Base-by-base conservation (phyloP, 2,329 filamentous ascomycete genomes). In the Thyridium curvatum region DNA sequence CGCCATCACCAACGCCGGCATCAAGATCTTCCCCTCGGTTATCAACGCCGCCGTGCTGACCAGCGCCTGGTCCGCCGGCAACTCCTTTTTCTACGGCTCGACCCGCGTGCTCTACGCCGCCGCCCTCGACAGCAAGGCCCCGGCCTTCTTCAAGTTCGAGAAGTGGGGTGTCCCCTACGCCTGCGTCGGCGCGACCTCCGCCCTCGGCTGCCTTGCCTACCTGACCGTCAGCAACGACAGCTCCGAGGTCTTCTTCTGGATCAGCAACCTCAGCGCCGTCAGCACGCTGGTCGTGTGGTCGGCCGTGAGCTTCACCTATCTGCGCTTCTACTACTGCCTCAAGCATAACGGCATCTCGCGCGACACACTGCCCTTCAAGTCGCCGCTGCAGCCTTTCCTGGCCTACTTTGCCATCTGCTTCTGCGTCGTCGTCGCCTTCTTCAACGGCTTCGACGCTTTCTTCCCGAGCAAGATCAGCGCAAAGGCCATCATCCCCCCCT, bases 371-470 rank as follows among this genome's bases (percentile, higher is more conserved):
- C 79, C 82, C 1, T 86, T 83, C 62, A 79, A 73, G 43, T 73
- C 78, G 3, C 71, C 69, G 15, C 66, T 75, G 44, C 83, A 89
- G 61, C 85, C 85, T 3, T 88, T 76, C 53, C 66, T 79, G 4
- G 82, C 83, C 2, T 89, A 60, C 35, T 76, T 79, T 41, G 72
- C 80, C 2, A 62, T 86, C 5, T 56, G 64, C 3, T 79, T 75
- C 40, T 84, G 79, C 30, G 66, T 72, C 18, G 52, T 83, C 29
- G 81, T 89, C 63, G 76, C 80, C 2, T 69, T 88, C 43, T 82
- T 87, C 30, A 81, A 83, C 32, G 84, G 84, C 0, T 89, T 86
- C 46, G 71, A 81, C 2, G 79, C 85, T 4, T 89, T 89, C 53
- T 68, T 86, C 42, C 77, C 80, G 0, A 62, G 69, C 12, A 54